These are phyloP conservation scores for Chlorella ohadii DNA, from an alignment of 139 green algal species.

Conservation along the genomic window DNA sequence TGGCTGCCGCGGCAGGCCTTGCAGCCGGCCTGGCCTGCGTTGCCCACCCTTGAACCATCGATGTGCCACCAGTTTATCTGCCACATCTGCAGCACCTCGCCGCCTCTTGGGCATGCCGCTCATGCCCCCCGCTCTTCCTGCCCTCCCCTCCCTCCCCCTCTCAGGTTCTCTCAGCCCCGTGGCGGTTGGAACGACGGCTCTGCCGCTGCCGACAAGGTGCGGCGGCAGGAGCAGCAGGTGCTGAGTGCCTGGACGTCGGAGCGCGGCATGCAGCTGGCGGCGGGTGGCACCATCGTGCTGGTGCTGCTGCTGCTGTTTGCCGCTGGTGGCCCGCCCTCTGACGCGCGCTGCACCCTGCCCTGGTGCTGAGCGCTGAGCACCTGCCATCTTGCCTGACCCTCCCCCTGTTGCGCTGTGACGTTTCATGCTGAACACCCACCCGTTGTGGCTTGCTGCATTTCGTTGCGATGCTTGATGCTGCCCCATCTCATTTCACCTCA, in stretches of 20 bases:
- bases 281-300: constrained; percentile 34
- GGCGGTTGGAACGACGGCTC: constrained; percentile 17
- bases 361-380: constrained; percentile 51
- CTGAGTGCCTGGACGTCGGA: constrained; percentile 8
- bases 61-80: neutral
- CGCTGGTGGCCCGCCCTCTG: constrained; percentile 46
- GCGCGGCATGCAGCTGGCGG: constrained; percentile 11
- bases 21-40: neutral
- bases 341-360: constrained; percentile 61
- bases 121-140: neutral
- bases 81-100: too few relatives aligned
- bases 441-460: too few relatives aligned
- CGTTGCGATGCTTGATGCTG: too few relatives aligned
- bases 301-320: constrained; percentile 48
- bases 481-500: too few relatives aligned
- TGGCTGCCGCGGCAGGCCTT: neutral
- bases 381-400: neutral
- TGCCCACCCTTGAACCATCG: neutral
- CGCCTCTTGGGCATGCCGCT: neutral
- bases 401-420: too few relatives aligned
- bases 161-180: constrained; percentile 6
- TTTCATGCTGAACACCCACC: too few relatives aligned
- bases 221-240: constrained; percentile 10
- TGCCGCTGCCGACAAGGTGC: neutral
- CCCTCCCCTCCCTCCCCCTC: neutral